phyloP scores from a whole-genome alignment of 148 eudicot species.

The Mesembryanthemum crystallinum region DNA sequence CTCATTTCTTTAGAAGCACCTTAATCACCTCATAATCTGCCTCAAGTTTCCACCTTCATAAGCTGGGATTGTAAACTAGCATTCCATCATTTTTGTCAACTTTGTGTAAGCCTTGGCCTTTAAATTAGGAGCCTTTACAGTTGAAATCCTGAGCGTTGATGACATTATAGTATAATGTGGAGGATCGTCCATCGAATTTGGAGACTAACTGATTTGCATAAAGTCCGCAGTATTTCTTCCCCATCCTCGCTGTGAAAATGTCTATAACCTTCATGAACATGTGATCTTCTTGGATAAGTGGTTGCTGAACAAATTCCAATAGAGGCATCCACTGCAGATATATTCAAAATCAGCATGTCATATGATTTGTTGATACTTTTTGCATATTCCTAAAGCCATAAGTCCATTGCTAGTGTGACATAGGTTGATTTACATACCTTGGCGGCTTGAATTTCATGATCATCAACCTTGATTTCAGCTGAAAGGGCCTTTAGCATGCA shows the following conservation, averaged over 20 bases:
- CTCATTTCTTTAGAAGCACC: background rate
- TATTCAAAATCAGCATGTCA: background rate
- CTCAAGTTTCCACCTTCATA: background rate
- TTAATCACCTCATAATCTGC: background rate
- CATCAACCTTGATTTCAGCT: constrained; percentile 58
- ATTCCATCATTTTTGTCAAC: background rate
- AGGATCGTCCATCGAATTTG: constrained; percentile 59
- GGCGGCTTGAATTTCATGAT: constrained; percentile 77
- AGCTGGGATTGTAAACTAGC: background rate
- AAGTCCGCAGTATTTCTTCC: constrained; percentile 70
- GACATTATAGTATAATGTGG: constrained; percentile 69
- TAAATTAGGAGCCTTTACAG: constrained; percentile 41
- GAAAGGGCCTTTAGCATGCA: constrained; percentile 75
- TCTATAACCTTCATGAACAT: constrained; percentile 75
- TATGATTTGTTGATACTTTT: background rate
- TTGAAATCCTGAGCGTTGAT: constrained; percentile 41
- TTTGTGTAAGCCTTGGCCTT: background rate
- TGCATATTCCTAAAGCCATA: background rate
- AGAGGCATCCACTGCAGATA: constrained; percentile 88
- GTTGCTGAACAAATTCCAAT: constrained; percentile 64
- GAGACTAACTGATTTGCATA: constrained; percentile 59
- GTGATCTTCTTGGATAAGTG: constrained; percentile 59
- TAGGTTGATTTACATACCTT: constrained; percentile 42
- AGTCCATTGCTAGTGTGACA: background rate
- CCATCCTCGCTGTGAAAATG: constrained; percentile 62